Percentiles rank a stretch among this genome's conserved stretches.
Evolutionary conservation across 768 basidiomycete species (phyloP).

Genomic region (Favolaschia claudopus): DNA sequence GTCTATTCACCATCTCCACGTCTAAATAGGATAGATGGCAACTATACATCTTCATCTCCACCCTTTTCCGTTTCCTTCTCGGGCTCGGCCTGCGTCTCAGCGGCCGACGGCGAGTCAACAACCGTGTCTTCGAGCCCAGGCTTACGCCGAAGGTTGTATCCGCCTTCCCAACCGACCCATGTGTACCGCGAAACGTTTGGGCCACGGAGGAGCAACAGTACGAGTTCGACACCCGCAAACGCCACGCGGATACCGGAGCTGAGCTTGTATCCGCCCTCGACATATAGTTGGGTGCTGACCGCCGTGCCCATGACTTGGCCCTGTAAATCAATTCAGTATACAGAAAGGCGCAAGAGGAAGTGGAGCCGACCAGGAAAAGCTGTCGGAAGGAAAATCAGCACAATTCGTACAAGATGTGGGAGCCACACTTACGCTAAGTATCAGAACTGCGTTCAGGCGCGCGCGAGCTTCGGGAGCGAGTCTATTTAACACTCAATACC

Average conservation of each 20-base stretch:
- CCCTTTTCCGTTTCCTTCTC: too few species aligned
- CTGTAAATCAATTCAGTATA: not conserved
- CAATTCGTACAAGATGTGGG: too few species aligned
- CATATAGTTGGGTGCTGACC: constrained; percentile 60
- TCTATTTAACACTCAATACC: too few species aligned
- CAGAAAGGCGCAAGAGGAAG: too few species aligned
- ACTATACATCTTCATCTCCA: too few species aligned
- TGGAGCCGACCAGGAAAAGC: constrained; percentile 17
- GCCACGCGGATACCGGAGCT: constrained; percentile 55
- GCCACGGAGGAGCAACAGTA: constrained; percentile 55
- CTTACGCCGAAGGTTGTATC: too few species aligned
- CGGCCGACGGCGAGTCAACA: too few species aligned
- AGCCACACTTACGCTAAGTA: constrained; percentile 35
- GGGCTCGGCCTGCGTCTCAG: too few species aligned
- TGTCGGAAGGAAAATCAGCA: not conserved
- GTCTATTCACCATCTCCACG: too few species aligned
- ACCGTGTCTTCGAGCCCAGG: too few species aligned
- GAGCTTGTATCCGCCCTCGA: constrained; percentile 58
- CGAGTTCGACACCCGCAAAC: constrained; percentile 48
- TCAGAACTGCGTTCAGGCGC: constrained; percentile 66
- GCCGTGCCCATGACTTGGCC: constrained; percentile 71
- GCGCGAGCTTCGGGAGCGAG: constrained; percentile 48
- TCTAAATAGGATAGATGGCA: too few species aligned
- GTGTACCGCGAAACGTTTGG: constrained; percentile 47
- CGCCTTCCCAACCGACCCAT: constrained; percentile 50